A percentile compares a stretch with the other conserved stretches of the same genome.
Conservation (phyloP, 768 basidiomycete species). For the Steccherinum ochraceum region DNA sequence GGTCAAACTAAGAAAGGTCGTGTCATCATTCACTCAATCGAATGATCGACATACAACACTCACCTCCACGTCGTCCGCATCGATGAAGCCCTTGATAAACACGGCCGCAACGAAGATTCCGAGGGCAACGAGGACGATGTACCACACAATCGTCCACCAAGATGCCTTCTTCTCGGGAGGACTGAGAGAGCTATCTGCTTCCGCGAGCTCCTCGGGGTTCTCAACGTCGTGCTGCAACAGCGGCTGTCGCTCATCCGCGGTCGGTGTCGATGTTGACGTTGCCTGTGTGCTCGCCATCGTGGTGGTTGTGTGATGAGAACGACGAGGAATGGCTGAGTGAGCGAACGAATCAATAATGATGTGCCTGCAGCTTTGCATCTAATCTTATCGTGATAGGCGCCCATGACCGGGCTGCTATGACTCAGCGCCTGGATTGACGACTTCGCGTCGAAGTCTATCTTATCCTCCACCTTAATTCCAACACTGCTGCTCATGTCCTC, state of each 20-base stretch:
- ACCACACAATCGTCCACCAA: constrained; percentile 25
- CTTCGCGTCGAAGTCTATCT: background rate
- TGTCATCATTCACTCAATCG: background rate
- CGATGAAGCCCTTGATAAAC: constrained; percentile 67
- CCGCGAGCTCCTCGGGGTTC: constrained; percentile 5
- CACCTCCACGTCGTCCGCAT: constrained; percentile 62
- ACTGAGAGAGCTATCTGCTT: constrained; percentile 7
- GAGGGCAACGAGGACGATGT: constrained; percentile 27
- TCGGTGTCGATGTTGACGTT: too few species aligned
- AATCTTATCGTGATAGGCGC: background rate
- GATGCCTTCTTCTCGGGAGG: constrained; percentile 14
- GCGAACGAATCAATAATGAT: too few species aligned
- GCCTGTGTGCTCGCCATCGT: too few species aligned
- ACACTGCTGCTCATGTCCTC: background rate
- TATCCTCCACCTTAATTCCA: background rate
- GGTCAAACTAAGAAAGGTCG: constrained; percentile 61
- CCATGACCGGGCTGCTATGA: background rate
- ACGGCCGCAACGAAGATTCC: constrained; percentile 36
- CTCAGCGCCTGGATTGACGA: background rate
- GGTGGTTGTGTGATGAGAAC: too few species aligned
- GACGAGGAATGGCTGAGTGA: too few species aligned
- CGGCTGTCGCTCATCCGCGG: constrained; percentile 10
- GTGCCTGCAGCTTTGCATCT: background rate
- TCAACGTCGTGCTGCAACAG: constrained; percentile 8
- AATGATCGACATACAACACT: constrained; percentile 18